Evolutionary conservation across 2,329 filamentous ascomycete genomes (phyloP).

Genomic region (Incumbomyces delicatus): DNA sequence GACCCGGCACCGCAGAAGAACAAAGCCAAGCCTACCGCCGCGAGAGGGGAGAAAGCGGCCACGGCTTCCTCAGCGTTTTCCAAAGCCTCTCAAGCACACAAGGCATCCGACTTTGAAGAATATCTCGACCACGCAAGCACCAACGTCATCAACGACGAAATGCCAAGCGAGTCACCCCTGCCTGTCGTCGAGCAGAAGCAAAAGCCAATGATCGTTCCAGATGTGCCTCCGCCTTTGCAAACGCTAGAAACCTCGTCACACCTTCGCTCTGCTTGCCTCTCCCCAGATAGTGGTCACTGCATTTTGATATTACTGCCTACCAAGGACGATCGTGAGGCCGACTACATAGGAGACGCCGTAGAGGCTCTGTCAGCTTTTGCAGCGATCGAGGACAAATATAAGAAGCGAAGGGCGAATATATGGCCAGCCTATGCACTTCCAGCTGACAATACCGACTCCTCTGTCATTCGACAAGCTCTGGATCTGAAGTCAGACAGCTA

Average conservation of each 20-base stretch:
- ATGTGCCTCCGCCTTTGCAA: constrained; percentile 53
- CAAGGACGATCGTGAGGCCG: constrained; percentile 41
- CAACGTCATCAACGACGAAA: constrained; percentile 39
- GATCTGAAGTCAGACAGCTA: constrained; percentile 45
- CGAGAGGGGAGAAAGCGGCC: constrained; percentile 27
- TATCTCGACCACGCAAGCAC: constrained; percentile 40
- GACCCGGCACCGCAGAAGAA: constrained; percentile 50
- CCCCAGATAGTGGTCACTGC: constrained; percentile 68
- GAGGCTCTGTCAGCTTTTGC: constrained; percentile 56
- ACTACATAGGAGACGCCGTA: constrained; percentile 31
- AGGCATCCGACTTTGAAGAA: constrained; percentile 39
- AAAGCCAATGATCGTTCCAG: constrained; percentile 40
- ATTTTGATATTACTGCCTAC: constrained; percentile 63
- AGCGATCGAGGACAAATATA: constrained; percentile 67
- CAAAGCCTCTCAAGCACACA: constrained; percentile 43
- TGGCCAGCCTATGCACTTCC: constrained; percentile 80
- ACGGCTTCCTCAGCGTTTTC: constrained; percentile 41
- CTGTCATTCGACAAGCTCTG: constrained; percentile 50
- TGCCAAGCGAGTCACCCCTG: constrained; percentile 46
- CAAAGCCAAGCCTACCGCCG: constrained; percentile 23
- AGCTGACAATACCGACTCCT: constrained; percentile 47
- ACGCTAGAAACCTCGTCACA: constrained; percentile 54
- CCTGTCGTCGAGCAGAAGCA: constrained; percentile 36
- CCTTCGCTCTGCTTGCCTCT: constrained; percentile 63
- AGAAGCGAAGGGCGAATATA: constrained; percentile 53